Evolutionary conservation across 768 basidiomycete species (phyloP).

Genomic region (Mycena kentingensis): DNA sequence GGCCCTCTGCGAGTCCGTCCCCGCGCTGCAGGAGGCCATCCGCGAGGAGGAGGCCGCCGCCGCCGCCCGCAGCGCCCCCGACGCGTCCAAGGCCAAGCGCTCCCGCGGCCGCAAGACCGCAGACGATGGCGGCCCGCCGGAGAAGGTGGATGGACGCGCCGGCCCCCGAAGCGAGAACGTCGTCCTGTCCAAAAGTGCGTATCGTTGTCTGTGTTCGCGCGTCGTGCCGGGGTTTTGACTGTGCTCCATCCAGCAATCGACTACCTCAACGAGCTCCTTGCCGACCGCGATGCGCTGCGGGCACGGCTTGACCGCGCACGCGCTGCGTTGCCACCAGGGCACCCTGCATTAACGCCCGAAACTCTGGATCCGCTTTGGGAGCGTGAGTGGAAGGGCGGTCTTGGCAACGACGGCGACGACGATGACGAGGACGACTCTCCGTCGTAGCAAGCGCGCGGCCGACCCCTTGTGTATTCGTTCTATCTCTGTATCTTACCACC

Average conservation of each 20-base stretch:
- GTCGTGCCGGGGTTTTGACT: constrained; percentile 3
- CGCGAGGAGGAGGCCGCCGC: constrained; percentile 67
- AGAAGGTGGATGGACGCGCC: constrained; percentile 78
- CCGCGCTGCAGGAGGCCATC: constrained; percentile 79
- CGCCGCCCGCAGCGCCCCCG: constrained; percentile 26
- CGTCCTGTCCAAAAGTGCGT: constrained; percentile 84
- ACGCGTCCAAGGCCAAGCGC: constrained; percentile 48
- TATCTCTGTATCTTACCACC: neutral
- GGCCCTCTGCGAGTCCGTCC: constrained; percentile 80
- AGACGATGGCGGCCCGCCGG: constrained; percentile 49
- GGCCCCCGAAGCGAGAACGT: constrained; percentile 91
- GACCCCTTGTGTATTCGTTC: neutral
- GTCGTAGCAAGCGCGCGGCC: neutral
- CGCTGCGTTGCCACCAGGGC: constrained; percentile 54
- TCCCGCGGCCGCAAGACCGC: constrained; percentile 37
- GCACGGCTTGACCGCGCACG: constrained; percentile 64
- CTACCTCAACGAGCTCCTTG: constrained; percentile 68
- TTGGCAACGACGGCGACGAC: constrained; percentile 47
- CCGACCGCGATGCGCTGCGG: constrained; percentile 57
- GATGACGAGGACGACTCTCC: constrained; percentile 47
- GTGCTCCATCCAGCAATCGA: constrained; percentile 69
- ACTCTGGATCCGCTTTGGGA: constrained; percentile 64
- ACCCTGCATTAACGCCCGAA: constrained; percentile 52
- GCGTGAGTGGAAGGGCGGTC: constrained; percentile 80
- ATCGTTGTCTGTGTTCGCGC: constrained; percentile 7